phyloP scores from a whole-genome alignment of 108 stramenopile genomes.

The Nitzschia inconspicua region DNA sequence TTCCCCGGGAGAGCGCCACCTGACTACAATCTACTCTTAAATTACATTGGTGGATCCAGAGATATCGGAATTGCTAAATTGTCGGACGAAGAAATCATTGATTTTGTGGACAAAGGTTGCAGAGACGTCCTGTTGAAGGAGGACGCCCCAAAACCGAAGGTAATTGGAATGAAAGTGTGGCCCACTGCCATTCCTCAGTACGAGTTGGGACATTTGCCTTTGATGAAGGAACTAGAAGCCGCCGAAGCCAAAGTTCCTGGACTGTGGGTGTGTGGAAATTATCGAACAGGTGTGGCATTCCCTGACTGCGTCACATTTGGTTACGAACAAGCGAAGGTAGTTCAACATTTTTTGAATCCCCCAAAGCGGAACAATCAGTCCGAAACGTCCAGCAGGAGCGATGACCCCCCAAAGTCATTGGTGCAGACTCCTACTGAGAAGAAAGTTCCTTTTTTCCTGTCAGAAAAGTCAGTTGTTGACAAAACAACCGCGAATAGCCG shows the following conservation, averaged over 20 bases:
- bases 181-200: conserved; percentile 80
- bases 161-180: conserved; percentile 88
- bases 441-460: conserved; percentile 14
- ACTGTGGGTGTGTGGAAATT: conserved; percentile 90
- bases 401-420: not conserved
- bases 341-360: conserved; percentile 54
- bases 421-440: not conserved
- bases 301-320: conserved; percentile 95
- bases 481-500: too few species aligned
- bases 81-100: conserved; percentile 81
- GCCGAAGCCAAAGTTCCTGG: conserved; percentile 49
- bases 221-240: conserved; percentile 24
- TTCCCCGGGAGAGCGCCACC: conserved; percentile 91
- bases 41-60: conserved; percentile 94
- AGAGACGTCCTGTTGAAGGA: conserved; percentile 76
- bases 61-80: conserved; percentile 86
- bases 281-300: conserved; percentile 92
- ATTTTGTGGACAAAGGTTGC: conserved; percentile 84
- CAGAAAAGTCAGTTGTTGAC: too few species aligned
- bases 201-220: conserved; percentile 60
- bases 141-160: conserved; percentile 80
- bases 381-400: not conserved
- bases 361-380: not conserved
- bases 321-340: conserved; percentile 78
- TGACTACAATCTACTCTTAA: conserved; percentile 87